Evolutionary conservation across 1,284 basidiomycete genomes (phyloP).

Genomic region (Phaffia rhodozyma): DNA sequence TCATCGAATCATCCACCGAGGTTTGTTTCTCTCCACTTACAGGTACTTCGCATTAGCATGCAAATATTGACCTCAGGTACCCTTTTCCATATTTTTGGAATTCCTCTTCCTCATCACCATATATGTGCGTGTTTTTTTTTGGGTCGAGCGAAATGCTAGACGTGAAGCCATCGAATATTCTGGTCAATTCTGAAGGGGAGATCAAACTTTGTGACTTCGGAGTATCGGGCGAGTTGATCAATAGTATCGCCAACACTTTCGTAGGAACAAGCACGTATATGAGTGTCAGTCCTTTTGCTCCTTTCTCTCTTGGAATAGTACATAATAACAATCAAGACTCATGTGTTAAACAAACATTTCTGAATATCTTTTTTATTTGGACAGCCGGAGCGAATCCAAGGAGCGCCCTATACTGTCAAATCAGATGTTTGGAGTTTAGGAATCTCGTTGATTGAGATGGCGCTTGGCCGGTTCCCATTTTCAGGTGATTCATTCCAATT

Average conservation of each 20-base stretch:
- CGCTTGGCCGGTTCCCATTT: slow-evolving; percentile 86
- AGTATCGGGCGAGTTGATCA: slow-evolving; percentile 95
- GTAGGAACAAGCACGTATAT: slow-evolving; percentile 98
- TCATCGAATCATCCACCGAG: slow-evolving; percentile 97
- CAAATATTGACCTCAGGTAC: not conserved
- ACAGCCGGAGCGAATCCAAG: slow-evolving; percentile 96
- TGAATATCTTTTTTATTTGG: not conserved
- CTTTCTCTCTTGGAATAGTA: not conserved
- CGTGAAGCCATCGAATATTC: slow-evolving; percentile 97
- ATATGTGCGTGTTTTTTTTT: not conserved
- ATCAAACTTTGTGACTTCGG: slow-evolving; percentile 99
- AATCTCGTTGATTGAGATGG: slow-evolving; percentile 87
- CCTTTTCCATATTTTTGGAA: not conserved
- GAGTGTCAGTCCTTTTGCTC: slow-evolving; percentile 57
- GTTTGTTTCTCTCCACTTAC: slow-evolving; percentile 38
- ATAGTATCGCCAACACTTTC: slow-evolving; percentile 97
- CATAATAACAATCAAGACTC: not conserved
- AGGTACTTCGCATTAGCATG: not conserved
- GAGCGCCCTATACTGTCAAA: slow-evolving; percentile 92
- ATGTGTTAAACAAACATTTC: not conserved
- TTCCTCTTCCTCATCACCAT: not conserved
- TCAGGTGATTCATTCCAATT: slow-evolving; percentile 43
- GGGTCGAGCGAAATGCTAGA: slow-evolving; percentile 42
- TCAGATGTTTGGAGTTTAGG: slow-evolving; percentile 96
- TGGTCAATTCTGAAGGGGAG: slow-evolving; percentile 82